Base-by-base conservation (phyloP, 2,329 filamentous ascomycete species). In the Tolypocladium ovalisporum region DNA sequence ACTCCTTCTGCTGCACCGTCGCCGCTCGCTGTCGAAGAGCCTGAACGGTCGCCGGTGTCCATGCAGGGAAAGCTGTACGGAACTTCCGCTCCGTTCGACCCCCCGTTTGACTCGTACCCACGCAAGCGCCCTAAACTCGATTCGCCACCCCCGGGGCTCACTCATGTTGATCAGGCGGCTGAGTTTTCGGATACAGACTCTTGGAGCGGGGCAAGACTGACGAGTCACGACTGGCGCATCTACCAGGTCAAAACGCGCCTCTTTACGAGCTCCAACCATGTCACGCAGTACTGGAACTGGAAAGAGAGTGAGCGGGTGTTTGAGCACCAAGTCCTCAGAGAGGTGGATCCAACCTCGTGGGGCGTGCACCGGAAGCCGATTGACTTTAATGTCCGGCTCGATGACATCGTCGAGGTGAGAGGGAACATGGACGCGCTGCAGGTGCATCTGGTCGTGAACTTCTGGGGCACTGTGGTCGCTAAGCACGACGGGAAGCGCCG, bases 271-370 rank as follows among this genome's bases (percentile, higher is more conserved):
- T 77, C 76, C 56, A 67, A 70, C 2, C 63, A 71, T 15, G 76
- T 79, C 6, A 81, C 78, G 15, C 80, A 83, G 64, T 83, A 82
- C 67, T 81, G 79, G 79, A 78, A 79, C 54, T 83, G 76, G 75
- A 62, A 76, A 4, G 69, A 69, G 10, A 65, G 72, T 35, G 63
- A 65, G 8, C 70, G 64, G 22, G 62, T 71, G 17, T 79, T 83
- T 56, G 77, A 82, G 68, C 80, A 83, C 61, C 80, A 82, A 62
- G 76, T 82, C 1, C 71, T 83, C 5, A 75, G 73, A 51, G 73
- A 77, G 19, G 70, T 73, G 4, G 57, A 70, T 22, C 75, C 75
- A 17, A 71, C 73, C 2, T 66, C 65, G 1, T 83, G 80, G 80
- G 77, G 74, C 7, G 68, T 76, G 13, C 80, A 80, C 62, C 73